phyloP scores from a whole-genome alignment of 257 asterid genomes.

The Phtheirospermum japonicum region DNA sequence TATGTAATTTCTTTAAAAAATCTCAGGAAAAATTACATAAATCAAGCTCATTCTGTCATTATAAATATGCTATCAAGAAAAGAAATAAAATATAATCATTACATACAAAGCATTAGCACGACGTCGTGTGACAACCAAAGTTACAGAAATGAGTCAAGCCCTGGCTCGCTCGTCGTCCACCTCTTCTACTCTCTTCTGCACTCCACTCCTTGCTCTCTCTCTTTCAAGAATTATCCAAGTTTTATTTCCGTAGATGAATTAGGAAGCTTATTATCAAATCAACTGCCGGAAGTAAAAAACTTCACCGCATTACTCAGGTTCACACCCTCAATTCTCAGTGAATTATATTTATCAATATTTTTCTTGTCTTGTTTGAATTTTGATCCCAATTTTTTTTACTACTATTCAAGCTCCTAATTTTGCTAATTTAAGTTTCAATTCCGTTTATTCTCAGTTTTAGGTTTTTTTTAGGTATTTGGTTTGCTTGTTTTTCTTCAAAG shows the following conservation, averaged over 20 bases:
- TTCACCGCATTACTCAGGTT: not conserved
- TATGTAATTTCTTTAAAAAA: too few relatives aligned
- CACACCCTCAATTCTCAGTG: too few relatives aligned
- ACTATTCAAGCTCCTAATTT: too few relatives aligned
- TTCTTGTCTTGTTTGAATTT: not conserved
- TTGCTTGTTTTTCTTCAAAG: slow-evolving; percentile 9
- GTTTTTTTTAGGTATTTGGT: slow-evolving; percentile 6
- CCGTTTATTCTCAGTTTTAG: too few relatives aligned
- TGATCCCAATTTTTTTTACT: too few relatives aligned
- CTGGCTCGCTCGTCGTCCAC: not conserved
- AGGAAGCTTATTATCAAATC: not conserved
- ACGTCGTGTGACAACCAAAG: too few relatives aligned
- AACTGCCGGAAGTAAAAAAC: not conserved
- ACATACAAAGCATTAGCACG: not conserved
- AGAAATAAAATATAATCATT: too few relatives aligned
- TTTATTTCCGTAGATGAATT: not conserved
- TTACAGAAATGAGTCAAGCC: not conserved
- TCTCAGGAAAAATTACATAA: not conserved
- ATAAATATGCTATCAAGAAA: not conserved
- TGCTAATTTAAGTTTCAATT: too few relatives aligned
- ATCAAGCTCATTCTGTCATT: not conserved
- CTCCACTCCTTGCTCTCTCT: slow-evolving; percentile 7
- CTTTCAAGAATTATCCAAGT: slow-evolving; percentile 3
- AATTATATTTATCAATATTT: not conserved
- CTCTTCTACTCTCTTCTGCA: not conserved